Evolutionary conservation across 345 rosid species (phyloP), one percentile per base, ranked within the genome.

Genomic region (sweet orange (Citrus sinensis)): DNA sequence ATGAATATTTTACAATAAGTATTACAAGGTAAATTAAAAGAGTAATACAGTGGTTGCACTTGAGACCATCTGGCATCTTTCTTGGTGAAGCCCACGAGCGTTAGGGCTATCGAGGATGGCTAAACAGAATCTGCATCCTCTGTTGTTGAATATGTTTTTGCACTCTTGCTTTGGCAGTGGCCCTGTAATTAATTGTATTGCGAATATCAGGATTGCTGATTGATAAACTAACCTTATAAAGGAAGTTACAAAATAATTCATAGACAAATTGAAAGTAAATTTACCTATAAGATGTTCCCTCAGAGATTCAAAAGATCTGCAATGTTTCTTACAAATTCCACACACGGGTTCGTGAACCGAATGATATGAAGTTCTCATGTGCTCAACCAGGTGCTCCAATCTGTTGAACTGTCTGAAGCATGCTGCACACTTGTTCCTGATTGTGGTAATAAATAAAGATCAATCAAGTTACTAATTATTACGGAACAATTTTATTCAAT

Each of bases 141-240:
- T 83, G 82, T 78, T 13, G 83, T 70, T 88, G 86, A 95, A 95
- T 76, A 90, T 75, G 70, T 81, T 95, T 74, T 83, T 92, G 88
- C 99, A 95, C 81, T 93, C 99, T 85, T 83, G 94, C 79, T 91
- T 95, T 2, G 99, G 98, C 85, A 95, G 71, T 49, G 98, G 95
- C 24, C 98, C 98, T 94, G 71, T 29, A 54, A 24, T 27, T 4
- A 62, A 6, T 17, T 13, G 73, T 16, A 9, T 2, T 19, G 24
- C 27, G 17, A 61, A 6, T 42, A 30, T 74, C 27, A 27, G 19
- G 64, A 61, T 25, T 32, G 2, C 4, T 9, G 40, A 49, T 19
- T 17, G 37, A 7, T 30, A 19, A 61, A 3, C 22, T 61, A n/a
- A 25, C 19, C 17, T 25, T n/a, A 51, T 17, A 11, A 16, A 27